These are phyloP conservation scores for Chalaropsis ovoidea DNA, from an alignment of 2,329 filamentous ascomycete genomes.

Conservation along the genomic window DNA sequence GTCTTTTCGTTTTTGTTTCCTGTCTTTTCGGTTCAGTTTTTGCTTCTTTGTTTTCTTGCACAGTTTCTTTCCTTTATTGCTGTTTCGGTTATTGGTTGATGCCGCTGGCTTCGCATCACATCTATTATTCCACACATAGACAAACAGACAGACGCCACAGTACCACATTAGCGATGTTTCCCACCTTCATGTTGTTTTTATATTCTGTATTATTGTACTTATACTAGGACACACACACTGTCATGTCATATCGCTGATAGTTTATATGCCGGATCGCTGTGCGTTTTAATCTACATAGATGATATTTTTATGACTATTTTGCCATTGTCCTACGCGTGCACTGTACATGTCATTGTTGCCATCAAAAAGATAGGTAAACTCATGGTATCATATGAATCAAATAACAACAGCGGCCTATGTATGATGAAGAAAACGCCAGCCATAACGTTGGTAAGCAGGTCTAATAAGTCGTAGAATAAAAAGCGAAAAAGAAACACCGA, in stretches of 20 bases:
- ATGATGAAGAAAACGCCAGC: background rate
- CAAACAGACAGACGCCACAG: conserved; percentile 5
- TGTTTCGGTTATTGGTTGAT: background rate
- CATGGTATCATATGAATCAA: background rate
- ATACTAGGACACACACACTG: background rate
- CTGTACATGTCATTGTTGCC: background rate
- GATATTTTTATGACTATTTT: background rate
- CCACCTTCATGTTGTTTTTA: background rate
- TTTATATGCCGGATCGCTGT: background rate
- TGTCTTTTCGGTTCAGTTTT: background rate
- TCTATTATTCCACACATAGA: conserved; percentile 3
- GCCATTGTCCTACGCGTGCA: background rate
- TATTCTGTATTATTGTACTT: background rate
- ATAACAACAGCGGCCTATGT: background rate
- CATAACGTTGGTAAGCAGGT: conserved; percentile 5
- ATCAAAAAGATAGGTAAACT: background rate
- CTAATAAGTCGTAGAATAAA: background rate
- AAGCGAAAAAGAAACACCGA: background rate
- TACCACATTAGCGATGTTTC: conserved; percentile 11
- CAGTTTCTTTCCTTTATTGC: background rate
- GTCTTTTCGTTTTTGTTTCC: background rate
- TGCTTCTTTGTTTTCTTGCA: background rate
- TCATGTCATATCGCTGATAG: background rate
- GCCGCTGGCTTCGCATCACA: conserved; percentile 7
- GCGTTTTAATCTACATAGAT: background rate